Evolutionary conservation across 2,329 filamentous ascomycete genomes (phyloP).

Genomic region (Cordyceps fumosorosea): DNA sequence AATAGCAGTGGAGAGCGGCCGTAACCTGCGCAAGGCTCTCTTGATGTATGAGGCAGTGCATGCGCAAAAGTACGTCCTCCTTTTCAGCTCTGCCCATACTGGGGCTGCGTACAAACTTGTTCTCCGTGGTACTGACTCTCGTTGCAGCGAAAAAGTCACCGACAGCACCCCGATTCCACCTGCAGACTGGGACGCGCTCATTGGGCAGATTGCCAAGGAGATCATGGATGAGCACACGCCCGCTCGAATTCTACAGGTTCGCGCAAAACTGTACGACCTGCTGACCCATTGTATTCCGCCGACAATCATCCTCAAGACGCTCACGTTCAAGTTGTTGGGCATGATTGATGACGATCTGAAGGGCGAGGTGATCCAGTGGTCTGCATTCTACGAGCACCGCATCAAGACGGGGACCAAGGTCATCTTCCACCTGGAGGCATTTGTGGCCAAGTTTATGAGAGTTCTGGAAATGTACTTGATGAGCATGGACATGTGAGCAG

Average conservation of each 20-base stretch:
- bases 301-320: conserved; percentile 86
- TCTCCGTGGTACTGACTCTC: conserved; percentile 24
- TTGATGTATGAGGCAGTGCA: conserved; percentile 97
- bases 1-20: conserved; percentile 83
- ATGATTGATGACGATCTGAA: conserved; percentile 86
- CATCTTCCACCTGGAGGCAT: conserved; percentile 96
- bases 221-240: conserved; percentile 93
- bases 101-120: not conserved
- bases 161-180: conserved; percentile 86
- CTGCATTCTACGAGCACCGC: conserved; percentile 93
- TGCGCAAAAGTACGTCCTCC: conserved; percentile 75
- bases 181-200: conserved; percentile 93
- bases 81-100: not conserved
- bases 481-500: conserved; percentile 65
- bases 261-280: conserved; percentile 93
- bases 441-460: conserved; percentile 98
- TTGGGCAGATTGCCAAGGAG: conserved; percentile 82
- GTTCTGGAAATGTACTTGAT: conserved; percentile 86
- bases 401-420: conserved; percentile 90
- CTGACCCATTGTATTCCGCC: conserved; percentile 95
- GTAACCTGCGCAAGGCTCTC: conserved; percentile 82
- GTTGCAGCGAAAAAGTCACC: conserved; percentile 73
- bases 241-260: conserved; percentile 76
- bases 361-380: conserved; percentile 89
- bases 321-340: conserved; percentile 87